Evolutionary conservation across 192 early-diverging fungal genomes (phyloP).

Genomic region (Allomyces macrogynus): DNA sequence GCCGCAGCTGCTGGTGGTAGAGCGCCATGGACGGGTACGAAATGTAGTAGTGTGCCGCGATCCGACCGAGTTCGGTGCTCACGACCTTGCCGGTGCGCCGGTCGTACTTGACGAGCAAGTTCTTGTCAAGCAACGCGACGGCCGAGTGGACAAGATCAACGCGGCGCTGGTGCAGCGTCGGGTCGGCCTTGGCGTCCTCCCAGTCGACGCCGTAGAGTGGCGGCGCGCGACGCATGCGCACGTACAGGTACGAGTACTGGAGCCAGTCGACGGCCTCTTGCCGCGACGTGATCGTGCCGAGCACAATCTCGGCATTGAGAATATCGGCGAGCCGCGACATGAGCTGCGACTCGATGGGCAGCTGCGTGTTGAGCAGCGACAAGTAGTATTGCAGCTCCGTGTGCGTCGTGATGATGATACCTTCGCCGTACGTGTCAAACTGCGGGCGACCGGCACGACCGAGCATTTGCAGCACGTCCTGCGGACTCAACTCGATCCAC

Average conservation of each 20-base stretch:
- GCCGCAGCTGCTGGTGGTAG: slow-evolving; percentile 83
- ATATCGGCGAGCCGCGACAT: slow-evolving; percentile 66
- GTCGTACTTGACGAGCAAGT: slow-evolving; percentile 87
- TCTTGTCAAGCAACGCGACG: slow-evolving; percentile 66
- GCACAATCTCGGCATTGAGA: slow-evolving; percentile 87
- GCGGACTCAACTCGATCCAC: slow-evolving; percentile 86
- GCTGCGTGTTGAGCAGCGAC: slow-evolving; percentile 80
- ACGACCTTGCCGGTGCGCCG: slow-evolving; percentile 70
- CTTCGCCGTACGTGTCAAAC: slow-evolving; percentile 86
- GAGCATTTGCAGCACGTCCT: slow-evolving; percentile 97
- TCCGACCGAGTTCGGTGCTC: slow-evolving; percentile 79
- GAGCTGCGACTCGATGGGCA: slow-evolving; percentile 95
- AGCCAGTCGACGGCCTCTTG: slow-evolving; percentile 93
- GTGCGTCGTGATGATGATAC: slow-evolving; percentile 90
- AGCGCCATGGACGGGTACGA: slow-evolving; percentile 74
- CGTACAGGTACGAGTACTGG: slow-evolving; percentile 84
- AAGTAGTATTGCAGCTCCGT: slow-evolving; percentile 85
- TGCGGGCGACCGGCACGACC: slow-evolving; percentile 94
- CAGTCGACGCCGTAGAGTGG: slow-evolving; percentile 52
- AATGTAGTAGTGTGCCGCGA: slow-evolving; percentile 94
- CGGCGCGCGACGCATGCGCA: slow-evolving; percentile 87
- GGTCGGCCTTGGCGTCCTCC: slow-evolving; percentile 56
- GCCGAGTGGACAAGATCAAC: slow-evolving; percentile 80
- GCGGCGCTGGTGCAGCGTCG: slow-evolving; percentile 61
- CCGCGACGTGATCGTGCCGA: slow-evolving; percentile 75